Evolutionary conservation across 495 filamentous ascomycete genomes (phyloP), one percentile per base, ranked within the genome.

Genomic region (Aspergillus bertholletiae): DNA sequence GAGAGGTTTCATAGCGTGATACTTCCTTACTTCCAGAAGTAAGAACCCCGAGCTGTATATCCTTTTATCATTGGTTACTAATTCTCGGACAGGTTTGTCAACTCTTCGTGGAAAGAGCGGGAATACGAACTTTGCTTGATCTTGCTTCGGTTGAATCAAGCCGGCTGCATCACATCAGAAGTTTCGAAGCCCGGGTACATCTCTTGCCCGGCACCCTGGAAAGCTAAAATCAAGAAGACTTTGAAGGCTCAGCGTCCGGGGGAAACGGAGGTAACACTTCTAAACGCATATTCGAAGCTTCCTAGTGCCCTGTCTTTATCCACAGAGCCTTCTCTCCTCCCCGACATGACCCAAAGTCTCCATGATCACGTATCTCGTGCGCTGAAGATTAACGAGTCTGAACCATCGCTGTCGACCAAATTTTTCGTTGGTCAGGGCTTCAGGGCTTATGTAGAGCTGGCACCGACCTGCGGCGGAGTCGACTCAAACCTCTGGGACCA

Each of bases 1-100:
- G 87, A 93, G 50, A 79, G 89, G 39, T 98, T 97, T 65, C 76
- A 84, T 40, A 81, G 81, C 48, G 76, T 96, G 11, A 72, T 95
- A 11, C 74, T 90, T 12, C 89, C 89, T 46, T 83, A 89, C 58
- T 89, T 97, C 57, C 87, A 92, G 64, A 89, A 80, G 85, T 88
- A 61, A 56, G 61, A 52, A 15, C 20, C 24, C 11, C 24, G 1
- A 18, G 0, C 12, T 30, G 21, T n/a, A 5, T 43, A 12, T 23
- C 11, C 15, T 39, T 37, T 27, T 34, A 21, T 20, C 2, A 6
- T 11, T 21, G 13, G 24, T 21, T 26, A 39, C 53, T 64, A 59
- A 62, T 37, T 7, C 20, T 54, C 4, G 35, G 24, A 56, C 82
- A 69, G 85, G 70, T 96, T 90, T 58, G 76, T 95, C 55, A 72